These are phyloP conservation scores for Aspergillus sp. DNA, from an alignment of 2,329 filamentous ascomycete species.

Conservation along the genomic window DNA sequence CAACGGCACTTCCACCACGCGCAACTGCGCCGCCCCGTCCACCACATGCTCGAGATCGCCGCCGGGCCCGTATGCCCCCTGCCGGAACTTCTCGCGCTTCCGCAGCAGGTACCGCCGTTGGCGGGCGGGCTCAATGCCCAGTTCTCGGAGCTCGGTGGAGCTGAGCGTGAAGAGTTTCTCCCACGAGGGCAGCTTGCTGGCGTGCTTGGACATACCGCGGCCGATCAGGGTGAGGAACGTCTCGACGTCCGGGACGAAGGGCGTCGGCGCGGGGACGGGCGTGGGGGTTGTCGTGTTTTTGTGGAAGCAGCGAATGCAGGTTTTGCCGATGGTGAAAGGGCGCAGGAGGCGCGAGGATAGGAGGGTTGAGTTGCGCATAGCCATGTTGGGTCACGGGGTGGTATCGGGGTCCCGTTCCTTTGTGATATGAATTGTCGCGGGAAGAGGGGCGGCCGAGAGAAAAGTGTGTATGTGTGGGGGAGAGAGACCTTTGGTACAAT, in stretches of 20 bases:
- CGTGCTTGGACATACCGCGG: constrained; percentile 76
- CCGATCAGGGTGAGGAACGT: constrained; percentile 92
- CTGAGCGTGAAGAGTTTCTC: constrained; percentile 81
- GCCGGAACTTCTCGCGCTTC: constrained; percentile 82
- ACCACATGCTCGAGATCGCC: constrained; percentile 77
- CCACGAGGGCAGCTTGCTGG: constrained; percentile 86
- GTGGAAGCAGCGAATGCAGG: constrained; percentile 43
- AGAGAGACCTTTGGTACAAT: background rate
- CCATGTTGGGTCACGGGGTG: constrained; percentile 20
- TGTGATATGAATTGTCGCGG: background rate
- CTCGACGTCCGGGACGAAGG: constrained; percentile 77
- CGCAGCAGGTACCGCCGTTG: constrained; percentile 78
- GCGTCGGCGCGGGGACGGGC: constrained; percentile 66
- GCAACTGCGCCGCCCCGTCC: constrained; percentile 57
- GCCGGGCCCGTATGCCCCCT: constrained; percentile 73
- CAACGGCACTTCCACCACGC: constrained; percentile 55
- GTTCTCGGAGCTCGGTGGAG: constrained; percentile 72
- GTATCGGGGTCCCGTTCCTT: background rate
- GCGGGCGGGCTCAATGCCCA: constrained; percentile 83
- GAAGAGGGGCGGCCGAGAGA: background rate
- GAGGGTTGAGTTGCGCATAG: constrained; percentile 27
- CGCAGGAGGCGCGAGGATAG: constrained; percentile 26
- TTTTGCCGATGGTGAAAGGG: constrained; percentile 22
- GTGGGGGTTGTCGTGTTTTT: constrained; percentile 41
- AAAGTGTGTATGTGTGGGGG: background rate